A percentile compares a stretch with the other conserved stretches of the same genome.
Evolutionary conservation across 805 yeast genomes (phyloP).

Genomic region (Starmerella stigmatis): DNA sequence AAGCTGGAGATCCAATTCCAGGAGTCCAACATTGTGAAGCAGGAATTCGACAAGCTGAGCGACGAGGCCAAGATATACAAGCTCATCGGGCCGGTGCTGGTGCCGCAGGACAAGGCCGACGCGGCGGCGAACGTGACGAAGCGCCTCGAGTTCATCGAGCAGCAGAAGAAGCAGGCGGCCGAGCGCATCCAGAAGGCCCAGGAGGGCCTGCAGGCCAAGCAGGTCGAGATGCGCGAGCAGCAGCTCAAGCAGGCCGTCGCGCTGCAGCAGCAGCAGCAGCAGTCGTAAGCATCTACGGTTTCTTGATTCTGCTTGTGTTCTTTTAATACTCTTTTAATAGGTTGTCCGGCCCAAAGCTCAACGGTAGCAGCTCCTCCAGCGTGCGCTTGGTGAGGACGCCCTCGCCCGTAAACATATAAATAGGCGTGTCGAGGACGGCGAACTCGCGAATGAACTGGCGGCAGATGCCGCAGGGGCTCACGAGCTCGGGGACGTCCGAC

Average conservation of each 20-base stretch:
- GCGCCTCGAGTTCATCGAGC: conserved; percentile 75
- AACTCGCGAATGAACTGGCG: conserved; percentile 85
- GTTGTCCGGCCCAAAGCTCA: conserved; percentile 78
- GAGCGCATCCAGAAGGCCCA: conserved; percentile 50
- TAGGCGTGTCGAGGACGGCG: conserved; percentile 40
- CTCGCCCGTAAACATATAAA: conserved; percentile 55
- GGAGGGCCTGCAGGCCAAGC: conserved; percentile 40
- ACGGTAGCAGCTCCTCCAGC: conserved; percentile 60
- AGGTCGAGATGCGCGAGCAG: conserved; percentile 21
- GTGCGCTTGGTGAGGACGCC: conserved; percentile 36
- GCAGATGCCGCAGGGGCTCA: conserved; percentile 91
- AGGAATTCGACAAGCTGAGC: conserved; percentile 58
- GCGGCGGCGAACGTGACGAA: conserved; percentile 77
- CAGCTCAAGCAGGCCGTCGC: conserved; percentile 19
- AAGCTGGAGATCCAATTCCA: conserved; percentile 87
- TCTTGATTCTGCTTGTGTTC: too few relatives aligned
- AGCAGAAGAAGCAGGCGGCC: conserved; percentile 73
- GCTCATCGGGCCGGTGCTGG: conserved; percentile 79
- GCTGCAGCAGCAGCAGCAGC: background rate
- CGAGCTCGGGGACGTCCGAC: conserved; percentile 46
- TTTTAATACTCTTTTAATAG: conserved; percentile 27
- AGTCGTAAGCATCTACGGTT: background rate
- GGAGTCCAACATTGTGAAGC: conserved; percentile 81
- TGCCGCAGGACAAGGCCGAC: conserved; percentile 79
- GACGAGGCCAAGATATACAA: conserved; percentile 74